These are phyloP conservation scores for Oryza meyeriana DNA, from an alignment of 176 grass and related monocot species.

Conservation along the genomic window DNA sequence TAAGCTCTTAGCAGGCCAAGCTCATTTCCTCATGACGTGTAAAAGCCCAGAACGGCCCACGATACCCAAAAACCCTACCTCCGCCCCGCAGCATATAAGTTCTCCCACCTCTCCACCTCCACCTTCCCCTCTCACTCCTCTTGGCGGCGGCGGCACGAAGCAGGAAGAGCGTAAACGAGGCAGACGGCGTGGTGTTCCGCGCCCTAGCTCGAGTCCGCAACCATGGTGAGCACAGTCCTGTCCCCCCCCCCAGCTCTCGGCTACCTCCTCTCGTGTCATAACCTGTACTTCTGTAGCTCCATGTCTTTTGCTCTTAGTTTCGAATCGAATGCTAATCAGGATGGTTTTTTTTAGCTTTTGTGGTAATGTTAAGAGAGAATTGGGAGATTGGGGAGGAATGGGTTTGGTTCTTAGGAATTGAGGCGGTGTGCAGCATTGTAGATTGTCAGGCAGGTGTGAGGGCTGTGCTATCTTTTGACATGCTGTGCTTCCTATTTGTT, in stretches of 20 bases:
- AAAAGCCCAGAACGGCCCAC: background rate
- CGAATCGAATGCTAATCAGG: background rate
- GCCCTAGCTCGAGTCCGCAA: background rate
- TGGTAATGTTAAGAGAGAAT: background rate
- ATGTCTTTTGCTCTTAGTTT: background rate
- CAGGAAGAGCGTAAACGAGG: background rate
- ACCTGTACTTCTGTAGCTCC: background rate
- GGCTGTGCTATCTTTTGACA: background rate
- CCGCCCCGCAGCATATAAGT: background rate
- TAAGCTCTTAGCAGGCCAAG: no score
- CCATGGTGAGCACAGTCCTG: slow-evolving; percentile 8
- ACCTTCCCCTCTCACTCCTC: background rate
- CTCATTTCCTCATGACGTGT: background rate
- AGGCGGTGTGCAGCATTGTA: background rate
- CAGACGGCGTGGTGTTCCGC: background rate
- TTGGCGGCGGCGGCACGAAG: slow-evolving; percentile 7
- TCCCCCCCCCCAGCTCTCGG: background rate
- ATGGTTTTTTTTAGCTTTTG: background rate
- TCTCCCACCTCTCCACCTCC: background rate
- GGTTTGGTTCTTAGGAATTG: background rate
- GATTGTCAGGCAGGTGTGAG: background rate
- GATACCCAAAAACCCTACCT: background rate
- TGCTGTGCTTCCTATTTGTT: background rate
- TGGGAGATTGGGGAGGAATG: background rate
- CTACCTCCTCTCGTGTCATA: background rate